Base-by-base conservation (phyloP, 2,329 filamentous ascomycete genomes). In the Clonostachys sp. region DNA sequence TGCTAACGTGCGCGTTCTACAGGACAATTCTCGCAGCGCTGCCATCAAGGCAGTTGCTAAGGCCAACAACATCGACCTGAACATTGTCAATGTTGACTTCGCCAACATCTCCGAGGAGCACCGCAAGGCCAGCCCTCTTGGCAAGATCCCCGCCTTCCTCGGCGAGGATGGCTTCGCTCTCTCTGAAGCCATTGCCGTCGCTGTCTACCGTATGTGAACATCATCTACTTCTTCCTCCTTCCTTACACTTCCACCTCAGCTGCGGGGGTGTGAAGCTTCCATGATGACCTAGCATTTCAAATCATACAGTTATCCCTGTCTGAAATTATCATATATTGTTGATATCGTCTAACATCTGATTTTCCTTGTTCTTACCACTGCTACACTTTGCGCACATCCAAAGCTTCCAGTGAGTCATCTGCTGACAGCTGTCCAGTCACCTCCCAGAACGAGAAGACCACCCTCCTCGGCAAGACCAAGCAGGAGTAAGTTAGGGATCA, bases 381-480 rank as follows among this genome's bases (percentile, higher is more conserved):
- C 61, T 50, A 46, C 34, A 55, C 58, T 55, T 48, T 59, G 47
- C 41, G 49, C 24, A 10, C 24, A 30, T 10, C 4, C 24, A 30
- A 30, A 30, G 24, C 8, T 30, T 30, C 24, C 9, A 30, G 51
- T 57, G 18, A 24, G 17, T 33, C 24, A 33, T 44, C 24, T 14
- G 56, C 65, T 72, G 60, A 73, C 61, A 48, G 33, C 13, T 56
- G 50, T 51, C 53, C 66, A 97, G 94, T 99, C 70, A 91, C 94
- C 64, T 97, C 94, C 61, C 94, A 99, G 79, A 99, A 99, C 73
- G 94, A 97, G 86, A 97, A 97, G 87, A 99, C 94, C 63, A 95
- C 91, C 60, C 91, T 99, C 58, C 85, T 99, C 62, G 94, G 94
- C 68, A 97, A 97, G 87, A 99, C 91, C 77, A 99, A 99, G 87